Conservation (phyloP, 306 rosid genomes). For the Prunus armeniaca region DNA sequence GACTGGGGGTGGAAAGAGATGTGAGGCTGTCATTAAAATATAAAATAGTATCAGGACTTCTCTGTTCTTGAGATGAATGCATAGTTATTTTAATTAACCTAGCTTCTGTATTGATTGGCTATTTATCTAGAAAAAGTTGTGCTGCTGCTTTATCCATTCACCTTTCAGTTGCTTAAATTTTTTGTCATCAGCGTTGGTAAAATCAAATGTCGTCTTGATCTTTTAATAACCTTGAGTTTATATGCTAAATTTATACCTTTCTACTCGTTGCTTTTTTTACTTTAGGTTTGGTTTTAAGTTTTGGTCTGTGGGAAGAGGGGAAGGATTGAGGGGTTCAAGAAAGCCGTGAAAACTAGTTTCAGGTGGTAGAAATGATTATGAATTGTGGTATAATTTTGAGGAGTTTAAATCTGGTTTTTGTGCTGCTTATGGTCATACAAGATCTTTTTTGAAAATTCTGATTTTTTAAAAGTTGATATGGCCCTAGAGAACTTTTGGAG, state of each 20-base stretch:
- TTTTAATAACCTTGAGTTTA: neutral
- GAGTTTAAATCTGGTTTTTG: neutral
- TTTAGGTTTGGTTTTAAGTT: neutral
- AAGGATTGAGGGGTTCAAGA: neutral
- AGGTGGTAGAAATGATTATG: neutral
- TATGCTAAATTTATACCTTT: neutral
- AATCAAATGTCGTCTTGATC: neutral
- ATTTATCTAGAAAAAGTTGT: neutral
- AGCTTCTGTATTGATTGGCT: neutral
- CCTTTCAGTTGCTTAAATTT: neutral
- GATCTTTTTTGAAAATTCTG: too few relatives aligned
- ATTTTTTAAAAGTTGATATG: neutral
- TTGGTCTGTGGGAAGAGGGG: neutral
- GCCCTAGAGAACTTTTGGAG: neutral
- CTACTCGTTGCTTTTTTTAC: neutral
- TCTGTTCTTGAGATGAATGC: neutral
- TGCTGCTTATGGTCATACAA: neutral
- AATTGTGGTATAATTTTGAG: neutral
- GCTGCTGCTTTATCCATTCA: neutral
- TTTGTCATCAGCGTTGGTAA: too few relatives aligned
- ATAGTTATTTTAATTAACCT: neutral
- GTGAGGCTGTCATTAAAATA: neutral
- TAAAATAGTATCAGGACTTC: neutral
- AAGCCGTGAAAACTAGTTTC: neutral
- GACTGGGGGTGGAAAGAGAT: neutral